phyloP scores from a whole-genome alignment of 2,329 filamentous ascomycete species.

The Oidium heveae region DNA sequence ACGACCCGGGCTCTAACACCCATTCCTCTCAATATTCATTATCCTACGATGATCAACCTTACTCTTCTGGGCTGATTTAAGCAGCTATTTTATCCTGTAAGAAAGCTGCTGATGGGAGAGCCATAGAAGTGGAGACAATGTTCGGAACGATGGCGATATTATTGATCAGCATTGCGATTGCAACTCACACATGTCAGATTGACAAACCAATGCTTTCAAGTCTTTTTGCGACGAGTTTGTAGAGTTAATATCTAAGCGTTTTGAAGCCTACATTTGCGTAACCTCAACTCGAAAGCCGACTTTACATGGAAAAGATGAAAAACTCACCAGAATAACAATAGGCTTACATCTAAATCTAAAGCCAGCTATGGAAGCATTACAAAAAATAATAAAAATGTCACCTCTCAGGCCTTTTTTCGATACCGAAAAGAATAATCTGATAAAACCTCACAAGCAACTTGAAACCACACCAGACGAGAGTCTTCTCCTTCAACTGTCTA shows the following conservation, averaged over 20 bases:
- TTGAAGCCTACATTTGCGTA: not conserved
- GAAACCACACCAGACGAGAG: not conserved
- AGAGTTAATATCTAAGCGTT: not conserved
- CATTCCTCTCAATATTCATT: too few relatives aligned
- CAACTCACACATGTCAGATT: not conserved
- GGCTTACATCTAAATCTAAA: not conserved
- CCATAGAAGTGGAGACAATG: not conserved
- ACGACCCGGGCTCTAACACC: too few relatives aligned
- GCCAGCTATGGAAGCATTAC: not conserved
- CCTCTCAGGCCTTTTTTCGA: not conserved
- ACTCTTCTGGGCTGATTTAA: too few relatives aligned
- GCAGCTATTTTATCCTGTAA: too few relatives aligned
- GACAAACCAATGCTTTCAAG: not conserved
- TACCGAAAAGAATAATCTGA: not conserved
- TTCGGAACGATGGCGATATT: not conserved
- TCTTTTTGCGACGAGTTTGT: not conserved
- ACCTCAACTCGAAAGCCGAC: not conserved
- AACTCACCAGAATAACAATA: not conserved
- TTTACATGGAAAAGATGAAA: not conserved
- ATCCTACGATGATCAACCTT: too few relatives aligned
- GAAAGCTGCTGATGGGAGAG: too few relatives aligned
- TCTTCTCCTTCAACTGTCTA: not conserved
- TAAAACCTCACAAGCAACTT: not conserved
- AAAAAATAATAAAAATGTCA: not conserved
- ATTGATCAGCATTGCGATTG: not conserved